phyloP scores from a whole-genome alignment of 179 eudicot genomes.

The Amaranthus tricolor region DNA sequence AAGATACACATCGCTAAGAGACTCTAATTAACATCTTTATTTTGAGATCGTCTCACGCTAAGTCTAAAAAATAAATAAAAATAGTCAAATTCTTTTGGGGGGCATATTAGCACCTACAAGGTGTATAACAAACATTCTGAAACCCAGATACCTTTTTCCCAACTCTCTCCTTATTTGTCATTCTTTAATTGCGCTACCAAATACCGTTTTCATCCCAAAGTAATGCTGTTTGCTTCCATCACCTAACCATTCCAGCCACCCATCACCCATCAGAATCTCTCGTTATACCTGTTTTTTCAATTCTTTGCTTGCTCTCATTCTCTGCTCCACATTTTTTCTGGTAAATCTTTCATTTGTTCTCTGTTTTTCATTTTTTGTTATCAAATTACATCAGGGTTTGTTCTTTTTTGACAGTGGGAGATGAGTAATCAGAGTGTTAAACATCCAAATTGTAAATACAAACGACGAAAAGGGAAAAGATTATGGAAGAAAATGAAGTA shows the following conservation, averaged over 20 bases:
- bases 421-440: not conserved
- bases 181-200: constrained; percentile 13
- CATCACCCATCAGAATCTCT: too few relatives aligned
- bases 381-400: not conserved
- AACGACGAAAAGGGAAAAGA: constrained; percentile 58
- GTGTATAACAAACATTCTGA: constrained; percentile 17
- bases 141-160: not conserved
- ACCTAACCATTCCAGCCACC: not conserved
- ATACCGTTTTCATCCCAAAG: not conserved
- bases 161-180: not conserved
- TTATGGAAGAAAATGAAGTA: constrained; percentile 87
- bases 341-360: not conserved
- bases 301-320: not conserved
- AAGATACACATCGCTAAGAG: too few relatives aligned
- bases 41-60: too few relatives aligned
- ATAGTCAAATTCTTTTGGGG: not conserved
- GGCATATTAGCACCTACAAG: constrained; percentile 16
- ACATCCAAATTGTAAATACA: not conserved
- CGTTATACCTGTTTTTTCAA: too few relatives aligned
- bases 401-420: not conserved
- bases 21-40: too few relatives aligned
- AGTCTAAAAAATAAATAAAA: too few relatives aligned
- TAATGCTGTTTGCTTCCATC: constrained; percentile 2
- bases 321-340: not conserved
- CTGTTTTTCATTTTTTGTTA: not conserved